Percentiles rank a stretch among this genome's conserved stretches.
Evolutionary conservation across 1,284 basidiomycete species (phyloP).

Genomic region (Vanrija sp.): DNA sequence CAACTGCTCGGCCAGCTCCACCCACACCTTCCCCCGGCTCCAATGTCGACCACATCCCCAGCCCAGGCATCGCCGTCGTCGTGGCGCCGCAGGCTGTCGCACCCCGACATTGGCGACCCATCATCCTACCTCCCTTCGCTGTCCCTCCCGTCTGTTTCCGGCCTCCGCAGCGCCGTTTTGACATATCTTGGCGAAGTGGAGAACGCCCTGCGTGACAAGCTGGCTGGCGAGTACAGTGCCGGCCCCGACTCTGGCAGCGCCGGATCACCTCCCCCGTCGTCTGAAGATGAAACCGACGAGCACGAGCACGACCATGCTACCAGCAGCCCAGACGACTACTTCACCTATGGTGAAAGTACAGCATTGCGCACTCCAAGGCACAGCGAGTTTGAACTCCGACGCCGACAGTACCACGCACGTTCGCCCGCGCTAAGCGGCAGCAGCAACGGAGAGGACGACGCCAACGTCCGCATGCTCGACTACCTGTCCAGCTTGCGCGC

Average conservation of each 20-base stretch:
- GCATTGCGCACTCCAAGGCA: no score
- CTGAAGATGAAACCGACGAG: constrained; percentile 16
- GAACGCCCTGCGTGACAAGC: constrained; percentile 31
- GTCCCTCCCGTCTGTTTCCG: constrained; percentile 23
- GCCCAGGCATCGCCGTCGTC: neutral
- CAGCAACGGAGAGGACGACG: neutral
- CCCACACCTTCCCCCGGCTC: no score
- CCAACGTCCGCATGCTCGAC: constrained; percentile 25
- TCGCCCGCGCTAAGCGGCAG: neutral
- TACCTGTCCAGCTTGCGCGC: constrained; percentile 39
- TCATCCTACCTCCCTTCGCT: constrained; percentile 3
- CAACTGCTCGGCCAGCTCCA: no score
- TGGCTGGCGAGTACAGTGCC: constrained; percentile 6
- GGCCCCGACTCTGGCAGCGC: neutral
- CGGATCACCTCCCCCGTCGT: constrained; percentile 6
- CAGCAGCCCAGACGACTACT: constrained; percentile 29
- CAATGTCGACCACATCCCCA: no score
- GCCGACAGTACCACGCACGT: neutral
- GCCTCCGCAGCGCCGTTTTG: constrained; percentile 41
- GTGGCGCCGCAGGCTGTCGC: neutral
- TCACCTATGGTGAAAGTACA: constrained; percentile 9
- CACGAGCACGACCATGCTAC: constrained; percentile 8
- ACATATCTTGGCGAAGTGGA: constrained; percentile 47
- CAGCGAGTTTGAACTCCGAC: no score
- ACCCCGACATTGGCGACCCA: neutral